These are phyloP conservation scores for Phytophthora fragariaefolia DNA, from an alignment of 352 stramenopile species.

Conservation along the genomic window DNA sequence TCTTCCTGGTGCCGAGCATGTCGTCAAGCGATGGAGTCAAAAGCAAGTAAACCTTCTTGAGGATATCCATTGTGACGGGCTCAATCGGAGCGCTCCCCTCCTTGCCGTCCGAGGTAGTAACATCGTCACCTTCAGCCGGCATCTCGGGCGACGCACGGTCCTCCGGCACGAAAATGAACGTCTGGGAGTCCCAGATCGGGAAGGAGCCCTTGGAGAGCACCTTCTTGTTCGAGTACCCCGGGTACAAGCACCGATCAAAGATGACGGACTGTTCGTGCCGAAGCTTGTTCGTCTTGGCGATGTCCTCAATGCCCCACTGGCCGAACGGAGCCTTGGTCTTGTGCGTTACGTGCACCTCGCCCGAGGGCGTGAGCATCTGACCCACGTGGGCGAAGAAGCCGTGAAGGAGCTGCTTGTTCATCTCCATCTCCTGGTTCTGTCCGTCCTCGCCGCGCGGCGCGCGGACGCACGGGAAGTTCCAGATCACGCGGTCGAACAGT, in stretches of 20 bases:
- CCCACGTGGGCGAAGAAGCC: conserved; percentile 87
- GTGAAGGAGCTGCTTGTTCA: conserved; percentile 93
- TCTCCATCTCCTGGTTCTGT: conserved; percentile 96
- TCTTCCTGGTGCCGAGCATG: conserved; percentile 53
- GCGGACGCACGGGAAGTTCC: conserved; percentile 97
- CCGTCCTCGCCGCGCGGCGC: conserved; percentile 92
- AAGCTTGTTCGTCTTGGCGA: conserved; percentile 60
- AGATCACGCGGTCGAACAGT: conserved; percentile 93
- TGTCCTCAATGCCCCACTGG: conserved; percentile 85
- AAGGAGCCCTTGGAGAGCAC: conserved; percentile 96
- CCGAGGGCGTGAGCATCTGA: conserved; percentile 54
- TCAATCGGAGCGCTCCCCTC: conserved; percentile 26
- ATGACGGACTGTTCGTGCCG: conserved; percentile 80
- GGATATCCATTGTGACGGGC: conserved; percentile 62
- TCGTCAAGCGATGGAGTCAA: conserved; percentile 71
- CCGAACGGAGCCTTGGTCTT: conserved; percentile 95
- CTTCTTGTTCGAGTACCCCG: conserved; percentile 96
- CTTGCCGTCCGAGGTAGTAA: conserved; percentile 5
- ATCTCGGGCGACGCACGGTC: conserved; percentile 23
- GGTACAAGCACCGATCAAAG: conserved; percentile 94
- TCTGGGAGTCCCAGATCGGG: conserved; percentile 95
- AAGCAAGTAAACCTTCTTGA: conserved; percentile 73
- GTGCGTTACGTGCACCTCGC: conserved; percentile 95
- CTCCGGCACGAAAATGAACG: conserved; percentile 91
- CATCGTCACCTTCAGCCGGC: conserved; percentile 9